phyloP scores from a whole-genome alignment of 2,329 filamentous ascomycete species.

The Cercospora sp. region DNA sequence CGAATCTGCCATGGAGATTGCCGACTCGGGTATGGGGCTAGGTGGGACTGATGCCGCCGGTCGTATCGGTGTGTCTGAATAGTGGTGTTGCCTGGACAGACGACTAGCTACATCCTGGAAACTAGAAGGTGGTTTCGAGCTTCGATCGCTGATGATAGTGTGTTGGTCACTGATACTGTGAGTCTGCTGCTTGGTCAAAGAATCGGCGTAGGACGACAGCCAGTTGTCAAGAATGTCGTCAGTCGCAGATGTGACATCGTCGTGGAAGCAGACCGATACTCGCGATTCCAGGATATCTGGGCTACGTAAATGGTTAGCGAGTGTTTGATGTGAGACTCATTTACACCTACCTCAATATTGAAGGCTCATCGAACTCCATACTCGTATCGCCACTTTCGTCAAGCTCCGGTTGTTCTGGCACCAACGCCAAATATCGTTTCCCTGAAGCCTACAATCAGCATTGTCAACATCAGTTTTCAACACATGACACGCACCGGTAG shows the following conservation, averaged over 20 bases:
- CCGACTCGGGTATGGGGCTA: conserved; percentile 34
- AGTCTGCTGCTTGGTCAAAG: conserved; percentile 28
- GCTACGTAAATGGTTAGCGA: conserved; percentile 16
- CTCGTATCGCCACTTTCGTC: background rate
- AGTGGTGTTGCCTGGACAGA: conserved; percentile 26
- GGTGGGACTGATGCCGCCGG: conserved; percentile 38
- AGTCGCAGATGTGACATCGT: conserved; percentile 31
- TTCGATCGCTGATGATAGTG: conserved; percentile 15
- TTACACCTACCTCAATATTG: conserved; percentile 27
- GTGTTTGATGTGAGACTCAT: background rate
- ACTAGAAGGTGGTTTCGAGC: conserved; percentile 22
- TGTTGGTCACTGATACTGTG: conserved; percentile 12
- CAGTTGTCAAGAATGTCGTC: conserved; percentile 35
- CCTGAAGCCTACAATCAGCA: conserved; percentile 26
- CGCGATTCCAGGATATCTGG: conserved; percentile 37
- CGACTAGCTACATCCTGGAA: conserved; percentile 27
- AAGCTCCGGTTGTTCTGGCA: conserved; percentile 18
- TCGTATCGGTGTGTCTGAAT: conserved; percentile 30
- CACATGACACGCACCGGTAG: conserved; percentile 32
- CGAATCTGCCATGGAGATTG: conserved; percentile 33
- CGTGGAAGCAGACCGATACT: conserved; percentile 39
- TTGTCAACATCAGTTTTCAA: background rate
- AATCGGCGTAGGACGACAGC: conserved; percentile 23
- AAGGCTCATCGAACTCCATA: conserved; percentile 15
- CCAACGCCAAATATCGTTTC: conserved; percentile 34